Evolutionary conservation across 169 alveolate genomes (phyloP).

Genomic region (Perkinsus chesapeaki): DNA sequence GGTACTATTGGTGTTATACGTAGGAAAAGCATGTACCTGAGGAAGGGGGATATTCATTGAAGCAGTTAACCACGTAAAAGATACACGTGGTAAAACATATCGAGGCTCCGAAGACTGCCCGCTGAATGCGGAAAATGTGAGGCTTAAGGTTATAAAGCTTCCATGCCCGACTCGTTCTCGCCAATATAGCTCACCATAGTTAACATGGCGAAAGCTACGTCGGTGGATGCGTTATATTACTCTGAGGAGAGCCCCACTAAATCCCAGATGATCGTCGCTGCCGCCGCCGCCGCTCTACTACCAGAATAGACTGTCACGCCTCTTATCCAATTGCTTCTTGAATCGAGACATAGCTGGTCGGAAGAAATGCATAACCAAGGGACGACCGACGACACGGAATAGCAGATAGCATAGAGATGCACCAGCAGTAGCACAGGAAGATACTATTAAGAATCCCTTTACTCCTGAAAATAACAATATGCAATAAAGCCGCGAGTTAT

Average conservation of each 20-base stretch:
- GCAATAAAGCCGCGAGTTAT: too few relatives aligned
- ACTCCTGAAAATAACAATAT: background rate
- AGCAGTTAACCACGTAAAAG: too few relatives aligned
- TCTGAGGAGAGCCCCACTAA: too few relatives aligned
- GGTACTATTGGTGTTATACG: constrained; percentile 68
- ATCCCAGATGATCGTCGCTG: background rate
- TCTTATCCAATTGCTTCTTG: constrained; percentile 28
- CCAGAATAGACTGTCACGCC: constrained; percentile 45
- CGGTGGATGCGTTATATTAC: too few relatives aligned
- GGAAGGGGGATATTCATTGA: background rate
- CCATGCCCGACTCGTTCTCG: too few relatives aligned
- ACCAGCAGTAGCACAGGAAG: constrained; percentile 58
- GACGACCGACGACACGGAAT: constrained; percentile 49
- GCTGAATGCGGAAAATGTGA: too few relatives aligned
- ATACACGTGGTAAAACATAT: background rate
- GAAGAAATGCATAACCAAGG: constrained; percentile 41
- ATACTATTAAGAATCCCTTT: constrained; percentile 28
- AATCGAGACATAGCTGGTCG: constrained; percentile 32
- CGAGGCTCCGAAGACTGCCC: too few relatives aligned
- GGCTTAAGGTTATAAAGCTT: too few relatives aligned
- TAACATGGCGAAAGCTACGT: too few relatives aligned
- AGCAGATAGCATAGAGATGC: constrained; percentile 51
- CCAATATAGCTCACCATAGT: too few relatives aligned
- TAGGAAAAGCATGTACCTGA: constrained; percentile 44
- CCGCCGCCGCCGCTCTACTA: constrained; percentile 16